Base-by-base conservation (phyloP, 2,329 filamentous ascomycete species). In the Ceratocystiopsis sp. region DNA sequence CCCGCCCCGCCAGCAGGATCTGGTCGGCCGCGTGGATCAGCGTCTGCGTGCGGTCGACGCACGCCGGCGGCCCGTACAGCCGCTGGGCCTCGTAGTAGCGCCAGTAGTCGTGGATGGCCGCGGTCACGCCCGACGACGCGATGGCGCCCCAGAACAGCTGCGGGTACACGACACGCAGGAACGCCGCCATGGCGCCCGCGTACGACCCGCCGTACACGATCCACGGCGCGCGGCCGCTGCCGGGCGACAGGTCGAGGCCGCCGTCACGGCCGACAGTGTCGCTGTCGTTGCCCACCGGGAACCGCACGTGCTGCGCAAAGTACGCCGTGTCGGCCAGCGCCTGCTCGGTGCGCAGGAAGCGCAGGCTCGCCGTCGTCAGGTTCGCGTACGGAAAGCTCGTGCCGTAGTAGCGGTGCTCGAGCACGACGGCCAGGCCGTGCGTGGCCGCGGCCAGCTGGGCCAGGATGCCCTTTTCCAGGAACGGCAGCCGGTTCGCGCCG, bases 391-490 rank as follows among this genome's bases (percentile, higher is more conserved):
- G 84, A 43, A 79, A 77, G 55, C 81, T 87, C 13, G 67, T 68
- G 44, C 85, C 85, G 55, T 93, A 93, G 65, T 93, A 93, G 29
- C 85, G 75, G 55, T 93, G 85, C 62, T 93, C 85, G 3, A 93
- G 69, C 39, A 93, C 72, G 3, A 93, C 80, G 3, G 78, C 84
- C 21, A 93, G 61, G 1, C 85, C 85, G 45, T 76, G 64, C 0
- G 80, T 84, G 1, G 79, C 80, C 51, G 78, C 64, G 4, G 79
- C 71, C 16, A 93, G 66, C 49, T 84, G 70, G 34, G 76, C 68
- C 0, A 84, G 66, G 42, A 93, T 80, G 42, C 85, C 85, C 56
- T 91, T 83, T 50, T 86, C 75, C 11, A 93, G 61, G 54, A 72
- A 89, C 0, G 71, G 69, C 16, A 93, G 62, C 14, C 84, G 69